Evolutionary conservation across 1,139 yeast species (phyloP).

Genomic region (Yamadazyma triangularis): DNA sequence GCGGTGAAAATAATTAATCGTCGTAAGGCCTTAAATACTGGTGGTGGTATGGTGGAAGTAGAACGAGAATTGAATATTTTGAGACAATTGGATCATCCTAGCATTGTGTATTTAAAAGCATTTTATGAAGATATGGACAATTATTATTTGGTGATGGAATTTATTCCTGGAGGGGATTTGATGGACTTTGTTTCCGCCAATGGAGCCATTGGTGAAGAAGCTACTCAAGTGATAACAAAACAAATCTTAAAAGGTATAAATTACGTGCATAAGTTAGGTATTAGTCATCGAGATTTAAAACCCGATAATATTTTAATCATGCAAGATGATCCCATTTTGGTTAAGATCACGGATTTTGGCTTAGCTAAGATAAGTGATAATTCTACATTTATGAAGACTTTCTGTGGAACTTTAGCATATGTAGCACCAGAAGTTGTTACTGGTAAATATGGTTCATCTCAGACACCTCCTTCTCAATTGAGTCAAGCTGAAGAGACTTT

Average conservation of each 20-base stretch:
- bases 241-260: conserved; percentile 82
- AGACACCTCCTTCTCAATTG: conserved; percentile 5
- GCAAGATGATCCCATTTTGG: conserved; percentile 83
- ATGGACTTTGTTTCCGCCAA: conserved; percentile 95
- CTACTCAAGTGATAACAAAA: conserved; percentile 77
- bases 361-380: conserved; percentile 77
- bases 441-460: conserved; percentile 51
- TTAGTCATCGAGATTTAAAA: conserved; percentile 89
- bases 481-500: conserved; percentile 22
- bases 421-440: conserved; percentile 93
- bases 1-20: conserved; percentile 90
- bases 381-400: conserved; percentile 77
- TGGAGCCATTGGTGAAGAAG: conserved; percentile 88
- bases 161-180: conserved; percentile 91
- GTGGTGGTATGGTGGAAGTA: conserved; percentile 66
- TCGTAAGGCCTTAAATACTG: conserved; percentile 70
- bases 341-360: conserved; percentile 92
- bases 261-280: conserved; percentile 84
- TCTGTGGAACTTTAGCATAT: conserved; percentile 87
- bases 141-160: conserved; percentile 90
- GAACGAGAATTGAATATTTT: conserved; percentile 81
- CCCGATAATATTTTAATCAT: conserved; percentile 90
- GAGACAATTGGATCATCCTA: conserved; percentile 72
- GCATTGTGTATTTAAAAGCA: conserved; percentile 76
- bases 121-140: conserved; percentile 78